A percentile compares a stretch with the other conserved stretches of the same genome.
phyloP scores from a whole-genome alignment of 306 rosid species.

The Prunus dulcis region DNA sequence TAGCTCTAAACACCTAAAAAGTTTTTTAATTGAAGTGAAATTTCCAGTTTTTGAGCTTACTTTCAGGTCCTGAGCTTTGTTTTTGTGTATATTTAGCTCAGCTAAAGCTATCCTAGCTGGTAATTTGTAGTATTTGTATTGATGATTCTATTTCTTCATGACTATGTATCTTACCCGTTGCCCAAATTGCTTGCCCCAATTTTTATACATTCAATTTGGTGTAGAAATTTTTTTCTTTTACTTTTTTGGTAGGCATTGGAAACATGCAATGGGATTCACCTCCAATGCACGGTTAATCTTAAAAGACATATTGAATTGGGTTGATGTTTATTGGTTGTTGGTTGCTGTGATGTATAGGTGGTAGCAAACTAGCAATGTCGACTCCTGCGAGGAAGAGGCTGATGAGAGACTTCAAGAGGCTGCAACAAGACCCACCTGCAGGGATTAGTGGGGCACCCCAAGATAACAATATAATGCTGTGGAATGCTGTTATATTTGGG shows the following conservation, averaged over 20 bases:
- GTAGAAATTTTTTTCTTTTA: neutral
- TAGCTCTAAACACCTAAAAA: neutral
- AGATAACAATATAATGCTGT: slow-evolving; percentile 88
- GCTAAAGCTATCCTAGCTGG: too few species aligned
- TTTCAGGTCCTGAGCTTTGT: neutral
- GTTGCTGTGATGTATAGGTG: slow-evolving; percentile 9
- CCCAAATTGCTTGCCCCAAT: slow-evolving; percentile 6
- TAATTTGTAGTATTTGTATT: neutral
- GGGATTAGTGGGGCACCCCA: slow-evolving; percentile 97
- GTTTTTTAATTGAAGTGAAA: slow-evolving; percentile 3
- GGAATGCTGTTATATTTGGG: slow-evolving; percentile 99
- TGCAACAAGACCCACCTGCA: slow-evolving; percentile 94
- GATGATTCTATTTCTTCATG: neutral
- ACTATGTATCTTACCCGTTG: neutral
- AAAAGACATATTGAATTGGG: neutral
- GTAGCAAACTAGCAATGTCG: slow-evolving; percentile 43
- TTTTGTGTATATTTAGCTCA: neutral
- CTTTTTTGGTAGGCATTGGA: neutral
- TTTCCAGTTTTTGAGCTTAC: neutral
- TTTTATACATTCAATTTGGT: neutral
- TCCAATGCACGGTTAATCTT: neutral
- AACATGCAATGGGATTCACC: neutral
- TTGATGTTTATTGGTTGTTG: slow-evolving; percentile 8
- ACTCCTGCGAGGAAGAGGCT: slow-evolving; percentile 92
- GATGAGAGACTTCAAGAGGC: slow-evolving; percentile 93